These are phyloP conservation scores for Pseudogymnoascus sp. DNA, from an alignment of 2,329 filamentous ascomycete species.

Conservation along the genomic window DNA sequence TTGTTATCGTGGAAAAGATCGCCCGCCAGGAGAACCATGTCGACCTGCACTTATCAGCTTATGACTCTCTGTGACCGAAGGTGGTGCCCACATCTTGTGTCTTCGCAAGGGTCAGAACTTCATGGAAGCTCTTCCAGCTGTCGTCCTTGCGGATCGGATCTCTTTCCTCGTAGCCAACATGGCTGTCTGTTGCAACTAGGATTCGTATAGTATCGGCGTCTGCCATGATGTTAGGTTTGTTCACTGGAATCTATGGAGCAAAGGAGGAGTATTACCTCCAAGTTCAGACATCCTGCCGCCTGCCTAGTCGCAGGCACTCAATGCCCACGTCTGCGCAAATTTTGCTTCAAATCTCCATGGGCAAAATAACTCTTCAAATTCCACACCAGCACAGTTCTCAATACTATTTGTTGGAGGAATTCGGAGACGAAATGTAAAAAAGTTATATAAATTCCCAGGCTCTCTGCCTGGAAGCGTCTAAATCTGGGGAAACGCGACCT, in stretches of 20 bases:
- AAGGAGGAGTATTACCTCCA: conserved; percentile 1
- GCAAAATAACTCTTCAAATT: neutral
- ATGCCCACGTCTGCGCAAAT: conserved; percentile 2
- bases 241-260: neutral
- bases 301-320: neutral
- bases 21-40: conserved; percentile 93
- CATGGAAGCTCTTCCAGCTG: conserved; percentile 93
- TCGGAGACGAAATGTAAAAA: neutral
- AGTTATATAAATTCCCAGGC: neutral
- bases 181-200: conserved; percentile 89
- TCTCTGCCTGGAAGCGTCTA: conserved; percentile 2
- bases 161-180: conserved; percentile 94
- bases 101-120: conserved; percentile 84
- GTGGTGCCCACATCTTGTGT: conserved; percentile 59
- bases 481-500: conserved; percentile 15
- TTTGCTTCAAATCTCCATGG: conserved; percentile 8
- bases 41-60: conserved; percentile 47
- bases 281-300: conserved; percentile 6
- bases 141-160: conserved; percentile 93
- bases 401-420: neutral
- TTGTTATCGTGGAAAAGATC: conserved; percentile 99
- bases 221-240: conserved; percentile 16
- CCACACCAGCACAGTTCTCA: neutral
- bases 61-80: conserved; percentile 12
- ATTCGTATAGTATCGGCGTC: conserved; percentile 82